Evolutionary conservation across 2,329 filamentous ascomycete species (phyloP).

Genomic region (Pseudogymnoascus pannorum): DNA sequence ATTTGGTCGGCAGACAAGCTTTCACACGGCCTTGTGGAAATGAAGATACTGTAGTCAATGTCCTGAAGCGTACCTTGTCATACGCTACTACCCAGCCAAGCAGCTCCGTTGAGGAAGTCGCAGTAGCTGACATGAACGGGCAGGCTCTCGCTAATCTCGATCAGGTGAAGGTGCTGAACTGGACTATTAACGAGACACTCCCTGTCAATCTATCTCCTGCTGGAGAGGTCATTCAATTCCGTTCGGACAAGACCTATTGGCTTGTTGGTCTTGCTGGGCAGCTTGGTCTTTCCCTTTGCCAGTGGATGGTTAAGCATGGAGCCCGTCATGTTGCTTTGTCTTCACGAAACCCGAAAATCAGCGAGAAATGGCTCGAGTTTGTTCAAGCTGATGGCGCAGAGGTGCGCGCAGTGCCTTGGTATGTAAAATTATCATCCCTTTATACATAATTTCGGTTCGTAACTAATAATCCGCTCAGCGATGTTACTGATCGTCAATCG

Average conservation of each 20-base stretch:
- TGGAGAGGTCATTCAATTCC: slow-evolving; percentile 10
- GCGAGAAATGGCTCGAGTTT: slow-evolving; percentile 24
- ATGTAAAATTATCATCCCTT: not conserved
- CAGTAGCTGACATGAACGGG: not conserved
- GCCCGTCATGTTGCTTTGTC: slow-evolving; percentile 33
- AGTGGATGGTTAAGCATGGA: slow-evolving; percentile 35
- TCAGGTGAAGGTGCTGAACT: slow-evolving; percentile 1
- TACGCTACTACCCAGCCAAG: not conserved
- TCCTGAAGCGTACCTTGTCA: not conserved
- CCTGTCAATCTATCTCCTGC: not conserved
- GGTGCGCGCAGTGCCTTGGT: slow-evolving; percentile 21
- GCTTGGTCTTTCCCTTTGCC: slow-evolving; percentile 32
- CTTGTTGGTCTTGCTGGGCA: slow-evolving; percentile 26
- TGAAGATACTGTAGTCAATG: not conserved
- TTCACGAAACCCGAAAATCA: slow-evolving; percentile 33
- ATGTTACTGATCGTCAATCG: not conserved
- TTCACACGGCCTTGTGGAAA: not conserved
- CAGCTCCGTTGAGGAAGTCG: not conserved
- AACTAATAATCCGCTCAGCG: not conserved
- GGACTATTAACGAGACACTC: not conserved
- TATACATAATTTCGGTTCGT: not conserved
- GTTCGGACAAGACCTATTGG: slow-evolving; percentile 27
- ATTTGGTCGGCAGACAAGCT: slow-evolving; percentile 8
- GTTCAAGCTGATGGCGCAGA: slow-evolving; percentile 14
- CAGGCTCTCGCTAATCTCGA: not conserved